Evolutionary conservation across 805 yeast genomes (phyloP).

Genomic region (Hemisphaericaspora nanyangensis): DNA sequence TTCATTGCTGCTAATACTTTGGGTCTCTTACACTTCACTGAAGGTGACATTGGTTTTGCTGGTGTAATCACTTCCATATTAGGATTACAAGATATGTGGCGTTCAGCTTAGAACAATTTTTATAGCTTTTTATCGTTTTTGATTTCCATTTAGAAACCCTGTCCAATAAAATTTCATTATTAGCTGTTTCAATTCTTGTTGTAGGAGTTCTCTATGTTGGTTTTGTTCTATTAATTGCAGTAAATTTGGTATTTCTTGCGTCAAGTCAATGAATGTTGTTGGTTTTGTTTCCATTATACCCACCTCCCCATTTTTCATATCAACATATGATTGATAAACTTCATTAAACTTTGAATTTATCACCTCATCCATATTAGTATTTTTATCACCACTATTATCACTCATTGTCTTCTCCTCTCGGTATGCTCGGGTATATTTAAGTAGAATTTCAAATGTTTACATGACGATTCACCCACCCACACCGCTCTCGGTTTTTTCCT

Average conservation of each 20-base stretch:
- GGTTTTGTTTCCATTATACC: too few relatives aligned
- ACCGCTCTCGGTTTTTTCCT: too few relatives aligned
- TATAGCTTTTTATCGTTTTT: conserved; percentile 2
- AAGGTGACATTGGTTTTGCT: conserved; percentile 78
- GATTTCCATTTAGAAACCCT: conserved; percentile 25
- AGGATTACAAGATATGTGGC: conserved; percentile 76
- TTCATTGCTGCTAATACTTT: conserved; percentile 72
- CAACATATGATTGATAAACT: conserved; percentile 1
- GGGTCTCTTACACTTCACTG: conserved; percentile 57
- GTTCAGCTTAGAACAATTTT: conserved; percentile 24
- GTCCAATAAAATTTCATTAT: conserved; percentile 30
- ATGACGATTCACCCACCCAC: too few relatives aligned
- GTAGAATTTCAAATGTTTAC: too few relatives aligned
- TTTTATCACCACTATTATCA: not conserved
- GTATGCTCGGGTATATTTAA: too few relatives aligned
- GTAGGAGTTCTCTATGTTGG: conserved; percentile 13
- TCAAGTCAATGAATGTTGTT: conserved; percentile 1
- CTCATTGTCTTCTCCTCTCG: not conserved
- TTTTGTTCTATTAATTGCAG: conserved; percentile 12
- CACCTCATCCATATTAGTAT: not conserved
- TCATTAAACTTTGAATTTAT: not conserved
- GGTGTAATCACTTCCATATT: conserved; percentile 79
- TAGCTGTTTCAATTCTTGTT: conserved; percentile 20
- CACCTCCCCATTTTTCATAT: not conserved
- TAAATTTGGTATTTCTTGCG: conserved; percentile 14